phyloP scores from a whole-genome alignment of 257 asterid genomes.

The Cynanchum wilfordii region DNA sequence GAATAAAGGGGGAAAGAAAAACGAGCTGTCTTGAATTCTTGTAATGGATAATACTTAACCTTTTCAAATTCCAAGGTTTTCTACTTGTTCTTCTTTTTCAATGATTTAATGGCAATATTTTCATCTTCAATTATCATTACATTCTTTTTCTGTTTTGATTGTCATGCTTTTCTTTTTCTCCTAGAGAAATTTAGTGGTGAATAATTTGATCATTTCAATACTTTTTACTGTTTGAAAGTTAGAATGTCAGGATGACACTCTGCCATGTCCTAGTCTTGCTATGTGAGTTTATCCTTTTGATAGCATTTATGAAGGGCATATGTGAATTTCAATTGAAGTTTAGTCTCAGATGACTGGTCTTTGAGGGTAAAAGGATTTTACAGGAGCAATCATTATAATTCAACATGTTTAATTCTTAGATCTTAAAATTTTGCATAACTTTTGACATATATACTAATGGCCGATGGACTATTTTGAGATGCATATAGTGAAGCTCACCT shows the following conservation, averaged over 20 bases:
- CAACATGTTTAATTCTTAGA: background rate
- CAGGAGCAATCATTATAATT: background rate
- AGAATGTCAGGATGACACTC: background rate
- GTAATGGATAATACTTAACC: background rate
- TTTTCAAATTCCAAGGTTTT: background rate
- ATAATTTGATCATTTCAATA: background rate
- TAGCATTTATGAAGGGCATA: background rate
- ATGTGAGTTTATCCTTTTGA: background rate
- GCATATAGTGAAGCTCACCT: background rate
- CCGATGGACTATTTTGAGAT: background rate
- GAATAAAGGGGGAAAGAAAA: background rate
- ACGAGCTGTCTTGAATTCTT: background rate
- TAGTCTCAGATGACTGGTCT: background rate
- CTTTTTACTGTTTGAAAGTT: background rate
- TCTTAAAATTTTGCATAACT: background rate
- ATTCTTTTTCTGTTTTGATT: background rate
- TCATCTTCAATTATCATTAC: background rate
- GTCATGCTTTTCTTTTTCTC: background rate
- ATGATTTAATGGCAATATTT: background rate
- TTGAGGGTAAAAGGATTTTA: background rate
- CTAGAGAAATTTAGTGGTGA: background rate
- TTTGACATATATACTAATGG: background rate
- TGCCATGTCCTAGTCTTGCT: background rate
- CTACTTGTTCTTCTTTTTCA: background rate
- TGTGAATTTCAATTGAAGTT: background rate